These are phyloP conservation scores for Yamadazyma laniorum DNA, from an alignment of 805 yeast genomes.

Conservation along the genomic window DNA sequence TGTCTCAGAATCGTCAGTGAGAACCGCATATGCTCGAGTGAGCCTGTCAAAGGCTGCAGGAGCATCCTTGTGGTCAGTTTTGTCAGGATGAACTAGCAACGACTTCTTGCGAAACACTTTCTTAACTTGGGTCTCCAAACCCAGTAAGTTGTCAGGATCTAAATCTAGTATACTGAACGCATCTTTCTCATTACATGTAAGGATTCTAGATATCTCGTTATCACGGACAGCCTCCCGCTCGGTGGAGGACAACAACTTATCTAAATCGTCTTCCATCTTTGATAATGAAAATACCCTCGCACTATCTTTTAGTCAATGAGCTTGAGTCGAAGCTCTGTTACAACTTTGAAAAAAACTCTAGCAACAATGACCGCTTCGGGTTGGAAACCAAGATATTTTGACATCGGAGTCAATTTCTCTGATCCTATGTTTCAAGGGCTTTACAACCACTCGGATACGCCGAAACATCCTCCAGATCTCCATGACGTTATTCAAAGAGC, in stretches of 20 bases:
- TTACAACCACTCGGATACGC: conserved; percentile 59
- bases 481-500: conserved; percentile 67
- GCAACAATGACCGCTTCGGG: no score
- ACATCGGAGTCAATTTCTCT: conserved; percentile 70
- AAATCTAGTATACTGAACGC: conserved; percentile 53
- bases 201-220: conserved; percentile 54
- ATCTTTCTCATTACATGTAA: conserved; percentile 48
- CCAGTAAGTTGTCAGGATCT: conserved; percentile 23
- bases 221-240: conserved; percentile 40
- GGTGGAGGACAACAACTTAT: conserved; percentile 9
- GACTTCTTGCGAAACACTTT: conserved; percentile 57
- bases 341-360: no score
- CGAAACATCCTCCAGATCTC: conserved; percentile 67
- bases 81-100: conserved; percentile 68
- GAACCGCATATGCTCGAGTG: conserved; percentile 49
- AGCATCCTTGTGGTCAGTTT: conserved; percentile 52
- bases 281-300: no score
- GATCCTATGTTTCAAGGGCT: conserved; percentile 85
- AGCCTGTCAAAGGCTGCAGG: conserved; percentile 61
- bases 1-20: conserved; percentile 18
- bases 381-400: conserved; percentile 45
- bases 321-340: no score
- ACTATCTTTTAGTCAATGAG: neutral
- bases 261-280: conserved; percentile 11
- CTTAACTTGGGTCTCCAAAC: conserved; percentile 39